Base-by-base conservation (phyloP, 495 filamentous ascomycete species). In the Neurospora sp. region DNA sequence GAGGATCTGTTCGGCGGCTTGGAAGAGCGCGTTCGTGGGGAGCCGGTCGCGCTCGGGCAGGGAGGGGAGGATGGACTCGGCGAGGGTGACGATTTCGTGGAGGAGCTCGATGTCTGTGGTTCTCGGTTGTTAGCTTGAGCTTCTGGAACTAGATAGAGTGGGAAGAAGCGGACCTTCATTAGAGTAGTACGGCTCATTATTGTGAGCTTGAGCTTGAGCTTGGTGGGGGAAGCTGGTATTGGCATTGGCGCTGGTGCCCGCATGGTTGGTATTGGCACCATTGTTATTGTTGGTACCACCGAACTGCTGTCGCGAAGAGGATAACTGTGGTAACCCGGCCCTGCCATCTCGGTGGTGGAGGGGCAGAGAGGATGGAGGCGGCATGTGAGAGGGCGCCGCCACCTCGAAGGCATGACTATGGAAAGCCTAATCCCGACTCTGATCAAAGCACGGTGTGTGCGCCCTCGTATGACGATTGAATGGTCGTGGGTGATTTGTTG, bases 11-110 rank as follows among this genome's bases (percentile, higher is more conserved):
- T 96, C 90, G 76, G 96, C 96, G 41, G 93, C 92, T 20, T 86
- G 83, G 81, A 94, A 97, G 38, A 97, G 86, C 22, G 93, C 92
- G 80, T 90, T 89, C 75, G 91, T 94, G 4, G 93, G 91, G 14
- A 90, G 82, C 73, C 85, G 84, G 71, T 90, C 85, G 72, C 87
- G 86, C 40, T 90, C 87, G 1, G 89, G 87, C 37, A 86, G 81
- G 37, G 79, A 79, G 20, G 83, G 81, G 35, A 84, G 78, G 45
- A 92, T 84, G 35, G 83, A 80, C 82, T 94, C 89, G 31, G 92
- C 94, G 80, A 85, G 84, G 70, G 82, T 85, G 81, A 95, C 88
- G 76, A 97, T 93, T 65, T 91, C 86, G 80, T 92, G 90, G 73
- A 97, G 85, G 72, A 94, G 85, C 70, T 86, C 87, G 79, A 97